Conservation (phyloP, 352 stramenopile genomes). For the Globisporangium iwayamae region DNA sequence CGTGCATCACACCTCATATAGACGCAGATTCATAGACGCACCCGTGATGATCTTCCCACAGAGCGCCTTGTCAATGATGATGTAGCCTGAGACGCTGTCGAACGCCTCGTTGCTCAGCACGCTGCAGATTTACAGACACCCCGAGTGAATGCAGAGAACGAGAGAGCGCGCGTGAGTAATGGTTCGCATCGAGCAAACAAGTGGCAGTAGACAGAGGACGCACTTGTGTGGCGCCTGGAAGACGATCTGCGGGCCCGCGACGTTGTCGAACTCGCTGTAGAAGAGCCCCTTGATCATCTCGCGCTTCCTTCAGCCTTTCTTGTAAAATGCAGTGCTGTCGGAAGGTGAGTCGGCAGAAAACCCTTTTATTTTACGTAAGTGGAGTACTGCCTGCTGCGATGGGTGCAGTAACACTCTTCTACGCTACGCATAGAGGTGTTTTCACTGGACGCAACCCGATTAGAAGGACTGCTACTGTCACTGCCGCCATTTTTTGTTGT, state of each 20-base stretch:
- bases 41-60: conserved; percentile 87
- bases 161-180: background rate
- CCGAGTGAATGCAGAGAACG: background rate
- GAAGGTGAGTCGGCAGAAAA: too few species aligned
- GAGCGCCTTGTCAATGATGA: conserved; percentile 87
- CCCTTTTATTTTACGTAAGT: background rate
- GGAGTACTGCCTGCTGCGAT: background rate
- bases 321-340: too few species aligned
- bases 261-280: conserved; percentile 92
- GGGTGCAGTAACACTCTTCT: too few species aligned
- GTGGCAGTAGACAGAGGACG: conserved; percentile 7
- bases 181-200: background rate
- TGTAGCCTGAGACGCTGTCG: conserved; percentile 83
- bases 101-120: conserved; percentile 81
- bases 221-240: conserved; percentile 84
- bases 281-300: conserved; percentile 85
- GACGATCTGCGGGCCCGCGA: conserved; percentile 85
- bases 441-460: too few species aligned
- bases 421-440: too few species aligned
- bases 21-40: conserved; percentile 8
- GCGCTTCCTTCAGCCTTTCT: background rate
- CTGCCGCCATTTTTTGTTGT: background rate
- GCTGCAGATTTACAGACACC: conserved; percentile 24
- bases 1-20: background rate
- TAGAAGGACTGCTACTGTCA: background rate